phyloP scores from a whole-genome alignment of 495 filamentous ascomycete species.

The Stereocaulon alpinum region DNA sequence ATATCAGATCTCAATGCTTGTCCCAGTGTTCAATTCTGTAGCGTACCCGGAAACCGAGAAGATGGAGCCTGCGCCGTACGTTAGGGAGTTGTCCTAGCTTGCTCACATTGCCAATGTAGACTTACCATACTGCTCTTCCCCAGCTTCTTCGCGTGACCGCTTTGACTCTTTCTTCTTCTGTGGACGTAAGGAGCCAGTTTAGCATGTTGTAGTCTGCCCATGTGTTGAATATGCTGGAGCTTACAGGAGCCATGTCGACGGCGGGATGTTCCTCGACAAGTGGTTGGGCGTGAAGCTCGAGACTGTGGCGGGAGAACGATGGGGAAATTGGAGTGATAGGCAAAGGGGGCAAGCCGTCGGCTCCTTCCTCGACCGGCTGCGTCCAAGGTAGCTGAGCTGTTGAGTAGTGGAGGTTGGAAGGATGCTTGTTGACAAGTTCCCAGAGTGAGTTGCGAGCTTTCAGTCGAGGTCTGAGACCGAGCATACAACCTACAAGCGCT shows the following conservation, averaged over 20 bases:
- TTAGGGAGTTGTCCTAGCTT: background rate
- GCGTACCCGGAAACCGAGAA: conserved; percentile 72
- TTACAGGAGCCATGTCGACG: conserved; percentile 53
- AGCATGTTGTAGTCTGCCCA: conserved; percentile 6
- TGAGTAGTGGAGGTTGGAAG: conserved; percentile 34
- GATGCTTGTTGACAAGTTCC: conserved; percentile 48
- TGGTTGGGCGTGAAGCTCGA: conserved; percentile 19
- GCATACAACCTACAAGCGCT: conserved; percentile 36
- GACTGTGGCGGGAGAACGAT: conserved; percentile 30
- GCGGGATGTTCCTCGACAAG: conserved; percentile 21
- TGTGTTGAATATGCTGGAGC: conserved; percentile 18
- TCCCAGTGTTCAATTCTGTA: conserved; percentile 14
- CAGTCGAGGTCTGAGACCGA: conserved; percentile 53
- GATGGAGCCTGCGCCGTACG: conserved; percentile 45
- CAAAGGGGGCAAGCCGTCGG: conserved; percentile 41
- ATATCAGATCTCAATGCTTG: conserved; percentile 24
- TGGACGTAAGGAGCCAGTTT: background rate
- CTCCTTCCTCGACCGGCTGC: conserved; percentile 24
- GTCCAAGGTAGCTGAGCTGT: conserved; percentile 20
- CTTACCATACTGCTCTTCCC: conserved; percentile 47
- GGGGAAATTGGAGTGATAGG: conserved; percentile 29
- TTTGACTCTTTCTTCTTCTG: conserved; percentile 31
- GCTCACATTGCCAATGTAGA: conserved; percentile 10
- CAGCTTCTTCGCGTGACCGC: conserved; percentile 32
- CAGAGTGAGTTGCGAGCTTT: conserved; percentile 62